Evolutionary conservation across 164 flowering plant species (phyloP), one percentile per base, ranked within the genome.

Genomic region (Brasenia schreberi): DNA sequence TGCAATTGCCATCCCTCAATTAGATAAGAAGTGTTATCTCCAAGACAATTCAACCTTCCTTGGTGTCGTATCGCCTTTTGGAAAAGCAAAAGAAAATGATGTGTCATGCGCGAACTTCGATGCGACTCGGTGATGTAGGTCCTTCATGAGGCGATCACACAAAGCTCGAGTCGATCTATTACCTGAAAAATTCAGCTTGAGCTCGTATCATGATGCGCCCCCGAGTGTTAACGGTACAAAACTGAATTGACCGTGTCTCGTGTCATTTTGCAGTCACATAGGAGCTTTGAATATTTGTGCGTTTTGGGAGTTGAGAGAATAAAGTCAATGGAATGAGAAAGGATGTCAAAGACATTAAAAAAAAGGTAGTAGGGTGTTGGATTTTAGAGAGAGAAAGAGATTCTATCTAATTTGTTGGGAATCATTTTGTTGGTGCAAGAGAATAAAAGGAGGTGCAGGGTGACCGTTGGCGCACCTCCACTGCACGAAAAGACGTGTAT

Each of bases 371-470:
- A 67, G 11, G 27, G 27, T 23, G 27, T 16, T 60, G 53, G 44
- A 10, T 5, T 12, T 19, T 27, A 33, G 39, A 33, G 39, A 33
- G 39, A 33, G 39, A 33, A 4, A 33, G 39, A 33, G 39, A 33
- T 23, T 23, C 27, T 23, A 23, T 23, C 27, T 23, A 23, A 23
- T 45, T 12, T 45, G 5, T 45, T 45, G 7, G 53, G 33, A 19
- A 45, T 56, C 68, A 33, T 14, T 66, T 59, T 39, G 52, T 9
- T 27, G 7, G 56, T 58, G 16, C 43, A 45, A 53, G 12, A 17
- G 60, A 52, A 65, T 65, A 12, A 65, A 60, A n/a, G 23, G 62
- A 60, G 19, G 18, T 23, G n/a, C n/a, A 9, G 12, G 62, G 53
- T 45, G 23, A 60, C 7, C 11, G 62, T 60, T n/a, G 19, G 19